These are phyloP conservation scores for Rehmannia glutinosa DNA, from an alignment of 257 asterid genomes.

Conservation along the genomic window DNA sequence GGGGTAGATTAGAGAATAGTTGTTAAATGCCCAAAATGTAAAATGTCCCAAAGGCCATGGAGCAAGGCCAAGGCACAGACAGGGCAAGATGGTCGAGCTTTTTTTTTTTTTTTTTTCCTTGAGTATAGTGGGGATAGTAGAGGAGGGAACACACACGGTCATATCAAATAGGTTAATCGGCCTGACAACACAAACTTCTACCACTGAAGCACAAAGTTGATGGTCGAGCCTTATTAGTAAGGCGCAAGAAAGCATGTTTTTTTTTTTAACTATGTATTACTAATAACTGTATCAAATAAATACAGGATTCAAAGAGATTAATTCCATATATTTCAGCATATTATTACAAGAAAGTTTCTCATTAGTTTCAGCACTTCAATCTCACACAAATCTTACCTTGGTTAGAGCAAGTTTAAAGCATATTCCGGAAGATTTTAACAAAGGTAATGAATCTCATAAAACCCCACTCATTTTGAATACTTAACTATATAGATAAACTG, in stretches of 20 bases:
- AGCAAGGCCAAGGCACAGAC: not conserved
- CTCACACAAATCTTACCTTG: not conserved
- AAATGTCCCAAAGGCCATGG: not conserved
- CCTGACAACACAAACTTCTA: no score
- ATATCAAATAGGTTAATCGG: no score
- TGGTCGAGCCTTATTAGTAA: no score
- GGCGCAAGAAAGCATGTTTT: not conserved
- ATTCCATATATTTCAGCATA: not conserved
- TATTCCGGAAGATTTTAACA: not conserved
- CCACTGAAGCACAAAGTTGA: no score
- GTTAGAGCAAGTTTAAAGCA: not conserved
- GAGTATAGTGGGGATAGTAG: no score
- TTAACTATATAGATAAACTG: not conserved
- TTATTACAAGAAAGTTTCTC: not conserved
- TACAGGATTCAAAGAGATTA: not conserved
- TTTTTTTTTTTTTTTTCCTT: no score
- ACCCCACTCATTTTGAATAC: not conserved
- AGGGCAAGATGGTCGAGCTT: no score
- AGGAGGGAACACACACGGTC: no score
- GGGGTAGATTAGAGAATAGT: not conserved
- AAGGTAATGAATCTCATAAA: not conserved
- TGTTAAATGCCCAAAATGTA: not conserved
- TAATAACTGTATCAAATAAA: not conserved
- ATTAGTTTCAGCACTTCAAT: not conserved
- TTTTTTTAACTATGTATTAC: not conserved